Base-by-base conservation (phyloP, 768 basidiomycete species). In the Pleurotus tuoliensis region DNA sequence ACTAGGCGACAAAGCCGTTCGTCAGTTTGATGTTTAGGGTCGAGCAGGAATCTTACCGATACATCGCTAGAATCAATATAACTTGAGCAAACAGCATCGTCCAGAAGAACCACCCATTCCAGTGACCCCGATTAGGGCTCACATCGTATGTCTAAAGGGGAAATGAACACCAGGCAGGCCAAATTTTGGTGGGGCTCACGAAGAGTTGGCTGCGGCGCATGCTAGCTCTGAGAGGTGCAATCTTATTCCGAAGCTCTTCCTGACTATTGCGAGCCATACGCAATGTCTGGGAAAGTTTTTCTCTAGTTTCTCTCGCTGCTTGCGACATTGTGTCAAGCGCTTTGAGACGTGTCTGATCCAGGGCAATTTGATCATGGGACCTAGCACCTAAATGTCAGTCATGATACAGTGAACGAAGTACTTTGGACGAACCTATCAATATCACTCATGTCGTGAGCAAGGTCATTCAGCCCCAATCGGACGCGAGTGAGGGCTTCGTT, bases 401-500 rank as follows among this genome's bases (percentile, higher is more conserved):
- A 34, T 34, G 9, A 34, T 34, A 34, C 8, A 34, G 2, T 9
- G 30, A 34, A 34, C 11, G 30, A 34, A 25, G 24, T 25, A 25
- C 30, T 9, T 9, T 11, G 3, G n/a, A 37, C 48, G 55, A 63
- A 88, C 88, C 74, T 73, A 64, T 89, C 84, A 41, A 79, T 70
- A 25, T 82, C 84, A 40, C 77, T 77, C 59, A 90, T 66, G 48
- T 76, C 82, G 34, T 79, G 73, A 30, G 71, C 77, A 62, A 91
- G 72, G 52, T 83, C 80, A 47, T 74, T 74, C 8, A 91, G 74
- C 5, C 84, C 81, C 63, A 76, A 73, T 56, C 80, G 79, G 63
- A 92, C 80, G 51, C 76, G 82, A 37, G 71, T 68, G 44, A 92
- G 64, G 40, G 84, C 78, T 58, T 88, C 82, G 18, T 71, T 71